Evolutionary conservation across 352 stramenopile species (phyloP).

Genomic region (Pythium phragmiticola): DNA sequence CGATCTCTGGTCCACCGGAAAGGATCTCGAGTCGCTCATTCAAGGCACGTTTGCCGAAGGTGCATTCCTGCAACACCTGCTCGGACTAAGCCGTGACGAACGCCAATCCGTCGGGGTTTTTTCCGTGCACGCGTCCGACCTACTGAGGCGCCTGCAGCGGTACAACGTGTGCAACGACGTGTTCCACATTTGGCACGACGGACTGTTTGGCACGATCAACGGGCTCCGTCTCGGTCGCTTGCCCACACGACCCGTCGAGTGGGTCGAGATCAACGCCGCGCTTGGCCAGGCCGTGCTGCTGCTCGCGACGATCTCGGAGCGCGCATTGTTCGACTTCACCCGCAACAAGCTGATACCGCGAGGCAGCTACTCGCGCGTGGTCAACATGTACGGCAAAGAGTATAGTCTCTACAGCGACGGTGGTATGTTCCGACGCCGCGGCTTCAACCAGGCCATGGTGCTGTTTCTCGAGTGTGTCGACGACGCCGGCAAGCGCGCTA

Average conservation of each 20-base stretch:
- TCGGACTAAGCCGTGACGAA: conserved; percentile 72
- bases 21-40: conserved; percentile 68
- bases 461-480: conserved; percentile 91
- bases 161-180: conserved; percentile 91
- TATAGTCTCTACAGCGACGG: conserved; percentile 80
- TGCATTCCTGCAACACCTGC: conserved; percentile 74
- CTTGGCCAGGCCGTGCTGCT: conserved; percentile 83
- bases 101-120: conserved; percentile 75
- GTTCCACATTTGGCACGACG: conserved; percentile 92
- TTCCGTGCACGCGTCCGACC: conserved; percentile 75
- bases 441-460: conserved; percentile 91
- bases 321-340: conserved; percentile 84
- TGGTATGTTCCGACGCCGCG: conserved; percentile 84
- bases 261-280: conserved; percentile 89
- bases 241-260: conserved; percentile 82
- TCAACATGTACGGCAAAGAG: conserved; percentile 83
- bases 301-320: conserved; percentile 78
- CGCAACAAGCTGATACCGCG: conserved; percentile 79
- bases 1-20: conserved; percentile 73
- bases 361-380: conserved; percentile 84
- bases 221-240: conserved; percentile 81
- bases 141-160: conserved; percentile 73
- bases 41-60: conserved; percentile 71
- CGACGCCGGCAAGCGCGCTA: conserved; percentile 79
- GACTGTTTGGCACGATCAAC: conserved; percentile 89